These are phyloP conservation scores for Lentinula boryana DNA, from an alignment of 768 basidiomycete species.

Conservation along the genomic window DNA sequence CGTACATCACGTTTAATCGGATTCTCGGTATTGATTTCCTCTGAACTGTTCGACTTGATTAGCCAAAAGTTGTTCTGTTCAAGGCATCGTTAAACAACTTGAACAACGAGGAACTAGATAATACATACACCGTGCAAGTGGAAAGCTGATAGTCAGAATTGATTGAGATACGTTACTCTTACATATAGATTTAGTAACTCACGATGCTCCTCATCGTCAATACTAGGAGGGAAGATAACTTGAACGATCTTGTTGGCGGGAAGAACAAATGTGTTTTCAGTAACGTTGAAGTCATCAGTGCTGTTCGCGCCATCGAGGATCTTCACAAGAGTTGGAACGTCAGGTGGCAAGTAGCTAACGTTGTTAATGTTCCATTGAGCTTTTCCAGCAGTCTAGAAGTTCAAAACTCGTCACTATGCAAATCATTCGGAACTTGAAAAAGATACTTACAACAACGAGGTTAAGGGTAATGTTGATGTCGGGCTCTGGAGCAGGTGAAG, in stretches of 20 bases:
- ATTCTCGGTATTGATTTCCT: slow-evolving; percentile 34
- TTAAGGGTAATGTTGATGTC: slow-evolving; percentile 19
- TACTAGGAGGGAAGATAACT: slow-evolving; percentile 27
- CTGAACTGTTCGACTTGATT: slow-evolving; percentile 28
- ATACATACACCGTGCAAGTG: slow-evolving; percentile 21
- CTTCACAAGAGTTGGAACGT: slow-evolving; percentile 19
- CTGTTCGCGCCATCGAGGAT: slow-evolving; percentile 27
- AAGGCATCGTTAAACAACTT: too few species aligned
- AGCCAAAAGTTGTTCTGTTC: slow-evolving; percentile 31
- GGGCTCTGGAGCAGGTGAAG: slow-evolving; percentile 13
- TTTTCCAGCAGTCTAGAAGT: slow-evolving; percentile 12
- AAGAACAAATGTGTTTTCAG: slow-evolving; percentile 33
- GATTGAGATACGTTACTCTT: too few species aligned
- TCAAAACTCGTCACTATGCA: background rate
- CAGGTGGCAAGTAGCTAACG: slow-evolving; percentile 21
- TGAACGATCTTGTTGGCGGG: slow-evolving; percentile 32
- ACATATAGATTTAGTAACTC: background rate
- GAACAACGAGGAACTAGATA: too few species aligned
- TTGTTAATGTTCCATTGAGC: slow-evolving; percentile 27
- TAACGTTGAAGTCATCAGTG: slow-evolving; percentile 22
- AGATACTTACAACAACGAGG: slow-evolving; percentile 15
- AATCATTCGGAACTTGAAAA: background rate
- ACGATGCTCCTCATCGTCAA: slow-evolving; percentile 22
- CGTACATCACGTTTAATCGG: slow-evolving; percentile 33
- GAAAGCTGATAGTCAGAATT: slow-evolving; percentile 11